Conservation (phyloP, 306 rosid genomes). For the Morella rubra region DNA sequence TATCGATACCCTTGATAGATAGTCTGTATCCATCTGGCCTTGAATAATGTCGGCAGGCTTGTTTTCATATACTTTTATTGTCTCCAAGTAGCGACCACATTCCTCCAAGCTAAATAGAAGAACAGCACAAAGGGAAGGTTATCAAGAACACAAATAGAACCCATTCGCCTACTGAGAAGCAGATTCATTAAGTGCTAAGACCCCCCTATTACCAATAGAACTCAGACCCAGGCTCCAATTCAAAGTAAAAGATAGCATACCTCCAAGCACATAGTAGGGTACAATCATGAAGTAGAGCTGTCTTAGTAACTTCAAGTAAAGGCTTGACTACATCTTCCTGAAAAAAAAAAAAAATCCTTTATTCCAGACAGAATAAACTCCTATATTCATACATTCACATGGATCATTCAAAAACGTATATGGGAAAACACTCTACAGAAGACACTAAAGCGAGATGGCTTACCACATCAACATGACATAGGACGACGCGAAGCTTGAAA, state of each 20-base stretch:
- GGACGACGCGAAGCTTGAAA: conserved; percentile 83
- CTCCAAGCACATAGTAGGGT: conserved; percentile 95
- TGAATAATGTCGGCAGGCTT: conserved; percentile 96
- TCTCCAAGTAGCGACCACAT: conserved; percentile 97
- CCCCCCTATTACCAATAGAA: not conserved
- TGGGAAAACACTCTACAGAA: conserved; percentile 3
- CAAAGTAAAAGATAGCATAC: conserved; percentile 35
- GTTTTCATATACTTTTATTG: conserved; percentile 89
- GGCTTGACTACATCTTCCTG: conserved; percentile 97
- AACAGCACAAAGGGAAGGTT: conserved; percentile 22
- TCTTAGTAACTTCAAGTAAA: conserved; percentile 93
- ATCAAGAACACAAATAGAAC: not conserved
- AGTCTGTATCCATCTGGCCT: conserved; percentile 97
- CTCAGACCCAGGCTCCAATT: conserved; percentile 17
- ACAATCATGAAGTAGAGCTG: conserved; percentile 93
- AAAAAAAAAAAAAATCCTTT: conserved; percentile 28
- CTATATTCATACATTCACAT: conserved; percentile 5
- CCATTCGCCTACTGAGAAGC: conserved; percentile 11
- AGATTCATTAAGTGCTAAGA: conserved; percentile 1
- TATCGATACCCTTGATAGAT: conserved; percentile 75
- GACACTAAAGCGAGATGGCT: conserved; percentile 22
- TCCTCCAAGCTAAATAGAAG: conserved; percentile 72
- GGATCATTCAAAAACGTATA: conserved; percentile 17
- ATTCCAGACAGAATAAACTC: conserved; percentile 6
- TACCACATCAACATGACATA: conserved; percentile 97